These are phyloP conservation scores for Heliamphora ciliata DNA, from an alignment of 179 eudicot species.

Conservation along the genomic window DNA sequence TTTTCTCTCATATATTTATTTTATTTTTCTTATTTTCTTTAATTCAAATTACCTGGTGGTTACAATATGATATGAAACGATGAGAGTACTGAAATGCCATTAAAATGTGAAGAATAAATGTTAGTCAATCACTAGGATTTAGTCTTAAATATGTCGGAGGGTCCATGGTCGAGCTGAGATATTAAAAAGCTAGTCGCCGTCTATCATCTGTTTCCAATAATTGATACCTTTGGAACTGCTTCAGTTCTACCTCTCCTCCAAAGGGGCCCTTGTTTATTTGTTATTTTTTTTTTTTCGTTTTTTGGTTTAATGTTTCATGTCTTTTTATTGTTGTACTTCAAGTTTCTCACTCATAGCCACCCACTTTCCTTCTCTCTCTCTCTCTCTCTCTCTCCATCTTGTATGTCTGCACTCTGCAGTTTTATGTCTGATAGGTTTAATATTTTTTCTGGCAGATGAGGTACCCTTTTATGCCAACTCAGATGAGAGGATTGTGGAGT, in stretches of 20 bases:
- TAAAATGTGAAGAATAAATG: not conserved
- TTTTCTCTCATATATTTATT: too few relatives aligned
- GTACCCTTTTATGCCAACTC: slow-evolving; percentile 49
- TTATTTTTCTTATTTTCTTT: too few relatives aligned
- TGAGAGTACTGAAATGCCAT: not conserved
- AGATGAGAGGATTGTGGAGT: slow-evolving; percentile 76
- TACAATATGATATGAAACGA: not conserved
- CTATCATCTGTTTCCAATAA: not conserved
- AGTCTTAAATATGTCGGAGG: not conserved
- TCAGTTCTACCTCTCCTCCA: not conserved
- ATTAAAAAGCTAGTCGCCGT: not conserved
- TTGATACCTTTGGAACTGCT: not conserved
- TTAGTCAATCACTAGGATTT: not conserved
- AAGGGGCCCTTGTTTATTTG: not conserved
- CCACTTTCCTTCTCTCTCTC: not conserved
- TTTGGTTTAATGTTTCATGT: not conserved
- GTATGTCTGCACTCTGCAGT: not conserved
- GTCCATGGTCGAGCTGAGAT: not conserved
- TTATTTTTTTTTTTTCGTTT: not conserved
- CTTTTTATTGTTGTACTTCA: not conserved
- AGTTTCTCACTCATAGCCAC: not conserved
- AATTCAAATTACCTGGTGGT: too few relatives aligned
- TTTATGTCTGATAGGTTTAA: not conserved
- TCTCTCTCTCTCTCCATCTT: not conserved
- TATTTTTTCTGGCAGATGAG: slow-evolving; percentile 35